phyloP scores from a whole-genome alignment of 2,329 filamentous ascomycete species.

The Pseudogymnoascus sp. region DNA sequence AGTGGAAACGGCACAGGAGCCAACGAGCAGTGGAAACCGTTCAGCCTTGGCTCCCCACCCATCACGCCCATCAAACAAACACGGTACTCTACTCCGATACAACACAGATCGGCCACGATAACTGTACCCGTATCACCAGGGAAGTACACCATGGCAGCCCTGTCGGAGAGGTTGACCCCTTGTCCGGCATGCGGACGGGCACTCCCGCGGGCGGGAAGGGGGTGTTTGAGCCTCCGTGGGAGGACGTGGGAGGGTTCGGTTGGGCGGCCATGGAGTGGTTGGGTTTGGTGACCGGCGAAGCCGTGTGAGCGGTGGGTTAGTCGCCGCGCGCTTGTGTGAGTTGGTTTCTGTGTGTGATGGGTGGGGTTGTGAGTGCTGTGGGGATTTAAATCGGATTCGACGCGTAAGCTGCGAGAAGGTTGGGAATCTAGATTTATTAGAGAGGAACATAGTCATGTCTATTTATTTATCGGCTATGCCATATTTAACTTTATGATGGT shows the following conservation, averaged over 20 bases:
- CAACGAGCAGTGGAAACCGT: not conserved
- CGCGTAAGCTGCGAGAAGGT: not conserved
- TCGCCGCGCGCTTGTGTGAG: not conserved
- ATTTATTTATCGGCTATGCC: not conserved
- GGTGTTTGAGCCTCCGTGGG: not conserved
- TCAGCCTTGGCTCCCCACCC: not conserved
- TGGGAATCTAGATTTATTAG: not conserved
- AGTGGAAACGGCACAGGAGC: not conserved
- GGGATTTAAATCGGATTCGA: not conserved
- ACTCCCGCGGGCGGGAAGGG: constrained; percentile 1
- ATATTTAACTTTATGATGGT: not conserved
- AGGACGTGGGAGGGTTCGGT: not conserved
- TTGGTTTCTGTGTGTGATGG: not conserved
- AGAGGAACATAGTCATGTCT: not conserved
- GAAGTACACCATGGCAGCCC: not conserved
- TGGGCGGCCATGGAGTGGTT: not conserved
- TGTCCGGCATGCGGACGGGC: not conserved
- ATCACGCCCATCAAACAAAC: not conserved
- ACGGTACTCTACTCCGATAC: not conserved
- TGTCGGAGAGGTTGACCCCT: not conserved
- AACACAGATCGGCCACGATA: not conserved
- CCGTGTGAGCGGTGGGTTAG: not conserved
- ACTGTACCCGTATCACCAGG: not conserved
- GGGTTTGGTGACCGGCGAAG: not conserved
- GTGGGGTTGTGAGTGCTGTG: not conserved